Evolutionary conservation across 495 filamentous ascomycete species (phyloP).

Genomic region (Wilcoxina mikolae): DNA sequence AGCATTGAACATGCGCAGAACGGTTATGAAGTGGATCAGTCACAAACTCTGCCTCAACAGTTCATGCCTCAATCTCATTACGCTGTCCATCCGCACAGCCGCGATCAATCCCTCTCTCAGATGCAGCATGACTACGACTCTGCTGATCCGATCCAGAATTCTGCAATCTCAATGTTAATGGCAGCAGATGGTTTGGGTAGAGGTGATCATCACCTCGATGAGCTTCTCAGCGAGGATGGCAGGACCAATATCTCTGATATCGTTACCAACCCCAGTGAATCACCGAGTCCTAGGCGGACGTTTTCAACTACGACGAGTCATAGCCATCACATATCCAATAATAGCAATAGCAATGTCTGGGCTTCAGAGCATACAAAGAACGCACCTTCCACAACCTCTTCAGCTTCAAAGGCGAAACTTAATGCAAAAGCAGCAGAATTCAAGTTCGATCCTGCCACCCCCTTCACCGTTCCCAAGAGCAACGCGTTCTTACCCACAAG

Average conservation of each 20-base stretch:
- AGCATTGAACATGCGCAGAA: slow-evolving; percentile 11
- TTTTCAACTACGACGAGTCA: slow-evolving; percentile 13
- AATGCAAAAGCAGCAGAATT: slow-evolving; percentile 85
- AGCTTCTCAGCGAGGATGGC: slow-evolving; percentile 25
- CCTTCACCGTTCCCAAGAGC: slow-evolving; percentile 44
- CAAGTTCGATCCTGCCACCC: slow-evolving; percentile 54
- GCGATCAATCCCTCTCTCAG: slow-evolving; percentile 25
- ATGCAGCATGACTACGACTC: slow-evolving; percentile 22
- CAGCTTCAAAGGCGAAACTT: slow-evolving; percentile 53
- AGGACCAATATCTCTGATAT: slow-evolving; percentile 41
- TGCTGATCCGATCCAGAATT: slow-evolving; percentile 20
- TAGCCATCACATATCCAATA: slow-evolving; percentile 23
- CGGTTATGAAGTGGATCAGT: slow-evolving; percentile 9
- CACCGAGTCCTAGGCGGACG: slow-evolving; percentile 21
- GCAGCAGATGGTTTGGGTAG: slow-evolving; percentile 18
- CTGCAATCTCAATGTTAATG: slow-evolving; percentile 27
- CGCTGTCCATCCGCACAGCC: slow-evolving; percentile 18
- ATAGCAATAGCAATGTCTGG: slow-evolving; percentile 24
- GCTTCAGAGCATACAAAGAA: slow-evolving; percentile 15
- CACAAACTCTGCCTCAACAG: slow-evolving; percentile 7
- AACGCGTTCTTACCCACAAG: slow-evolving; percentile 36
- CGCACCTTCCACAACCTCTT: slow-evolving; percentile 27
- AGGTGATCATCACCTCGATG: slow-evolving; percentile 10
- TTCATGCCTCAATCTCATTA: slow-evolving; percentile 19
- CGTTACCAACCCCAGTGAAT: slow-evolving; percentile 56